Evolutionary conservation across 139 green algal genomes (phyloP), one percentile per base, ranked within the genome.

Genomic region (Zygnema cylindricum): DNA sequence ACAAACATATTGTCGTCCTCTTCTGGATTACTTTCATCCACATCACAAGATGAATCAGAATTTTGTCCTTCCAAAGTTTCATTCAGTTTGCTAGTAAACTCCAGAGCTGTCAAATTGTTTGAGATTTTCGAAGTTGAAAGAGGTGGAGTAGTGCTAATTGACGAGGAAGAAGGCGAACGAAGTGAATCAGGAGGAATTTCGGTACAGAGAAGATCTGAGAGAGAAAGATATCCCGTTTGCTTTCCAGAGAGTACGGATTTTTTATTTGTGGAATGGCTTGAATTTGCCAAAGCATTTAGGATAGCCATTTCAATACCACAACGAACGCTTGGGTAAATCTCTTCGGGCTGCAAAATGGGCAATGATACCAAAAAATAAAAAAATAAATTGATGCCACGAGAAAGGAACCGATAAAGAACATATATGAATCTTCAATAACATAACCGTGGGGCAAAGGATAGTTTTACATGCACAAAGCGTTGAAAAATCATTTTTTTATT

Each of bases 241-340:
- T n/a, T n/a, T n/a, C n/a, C n/a, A 63, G 49, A 63, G 7, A 63
- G 49, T 25, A 25, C 49, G 49, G 49, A 63, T 63, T 63, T 16
- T 63, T 63, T 63, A 25, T 63, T 16, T 63, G 7, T 63, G 7
- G 49, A 63, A 43, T 7, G 21, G 16, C 11, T 54, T 11, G 71
- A 84, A 43, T 36, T 39, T 54, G 94, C 94, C 11, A 98, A 84
- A 0, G 95, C 94, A 0, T 88, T 82, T 49, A 98, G 90, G 35
- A 98, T 40, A 1, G 95, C 95, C 7, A 83, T 87, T 89, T 98
- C 96, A 54, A 98, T 43, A 0, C 93, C 96, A 89, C 93, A 95
- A 25, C 94, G 91, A 40, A 97, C 94, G 38, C 91, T 95, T 0
- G 95, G 89, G 33, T n/a, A 57, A 85, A 71, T 38, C 2, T 85